Evolutionary conservation across 208 protist genomes (phyloP), one percentile per base, ranked within the genome.

Genomic region (Trypanosoma theileri): DNA sequence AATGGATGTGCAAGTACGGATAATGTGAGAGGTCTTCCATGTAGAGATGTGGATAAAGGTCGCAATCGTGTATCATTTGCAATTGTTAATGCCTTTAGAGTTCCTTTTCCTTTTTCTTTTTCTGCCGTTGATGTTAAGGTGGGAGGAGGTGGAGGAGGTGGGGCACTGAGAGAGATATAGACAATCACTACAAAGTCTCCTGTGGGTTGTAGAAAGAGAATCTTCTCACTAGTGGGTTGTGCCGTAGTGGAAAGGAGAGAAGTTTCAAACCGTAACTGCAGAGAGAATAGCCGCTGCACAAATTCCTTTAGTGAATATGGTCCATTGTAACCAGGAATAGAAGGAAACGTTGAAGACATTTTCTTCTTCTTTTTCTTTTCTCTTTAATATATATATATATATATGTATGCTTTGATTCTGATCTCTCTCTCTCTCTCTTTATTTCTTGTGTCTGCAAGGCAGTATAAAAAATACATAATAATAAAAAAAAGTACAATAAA

Each of bases 231-330:
- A 48, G 2, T 53, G 31, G 28, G 19, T 21, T 53, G 14, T 26
- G 19, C 44, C 50, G 26, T 28, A n/a, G 40, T 31, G 9, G 46
- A 4, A 40, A 19, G 17, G 4, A 66, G 19, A 31, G 52, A 19
- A 11, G 44, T 17, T 13, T 52, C 46, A 51, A 79, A 86, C 4
- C 61, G 60, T 31, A 92, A 67, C 6, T 74, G 69, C 14, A 85
- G 22, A 24, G 14, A 44, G 42, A 92, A 84, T 58, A 76, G 80
- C 7, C 72, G 57, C 6, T 69, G 64, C 17, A 92, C 65, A 64
- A 89, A 88, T 10, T 75, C 64, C 50, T 75, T 81, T 6, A 92
- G 68, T 19, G 79, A 81, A 17, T 79, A 67, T 3, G 86, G 86
- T 7, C 83, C 86, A 35, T 53, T 59, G 52, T 79, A 88, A 35